Conservation (phyloP, 495 filamentous ascomycete species). For the Neurospora sp. region DNA sequence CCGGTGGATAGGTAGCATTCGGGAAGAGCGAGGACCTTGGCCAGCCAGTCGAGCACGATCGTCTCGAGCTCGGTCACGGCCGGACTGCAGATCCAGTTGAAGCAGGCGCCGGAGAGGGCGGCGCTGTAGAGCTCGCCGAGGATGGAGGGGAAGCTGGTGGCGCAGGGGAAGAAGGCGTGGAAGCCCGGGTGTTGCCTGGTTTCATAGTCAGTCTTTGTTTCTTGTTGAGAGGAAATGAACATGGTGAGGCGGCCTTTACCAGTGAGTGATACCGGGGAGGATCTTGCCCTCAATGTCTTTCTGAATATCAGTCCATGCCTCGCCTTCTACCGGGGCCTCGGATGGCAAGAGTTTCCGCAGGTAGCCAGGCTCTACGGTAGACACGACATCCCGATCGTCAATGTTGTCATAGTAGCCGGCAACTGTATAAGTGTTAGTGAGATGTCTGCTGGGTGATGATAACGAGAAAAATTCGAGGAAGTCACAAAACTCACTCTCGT, state of each 20-base stretch:
- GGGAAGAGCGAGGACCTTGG: constrained; percentile 61
- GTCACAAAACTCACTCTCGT: constrained; percentile 58
- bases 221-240: not conserved
- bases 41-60: constrained; percentile 81
- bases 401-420: constrained; percentile 74
- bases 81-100: constrained; percentile 96
- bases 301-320: constrained; percentile 74
- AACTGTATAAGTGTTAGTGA: constrained; percentile 39
- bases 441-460: not conserved
- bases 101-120: constrained; percentile 80
- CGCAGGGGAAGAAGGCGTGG: constrained; percentile 91
- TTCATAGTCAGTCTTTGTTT: not conserved
- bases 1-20: constrained; percentile 66
- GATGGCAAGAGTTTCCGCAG: constrained; percentile 68
- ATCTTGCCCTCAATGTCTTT: constrained; percentile 80
- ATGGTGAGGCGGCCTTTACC: constrained; percentile 33
- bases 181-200: constrained; percentile 73
- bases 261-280: constrained; percentile 90
- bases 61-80: constrained; percentile 96
- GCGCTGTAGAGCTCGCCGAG: constrained; percentile 89
- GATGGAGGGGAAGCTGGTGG: constrained; percentile 73
- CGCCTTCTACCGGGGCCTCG: constrained; percentile 60
- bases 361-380: constrained; percentile 78
- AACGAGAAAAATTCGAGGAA: not conserved
- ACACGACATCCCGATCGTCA: constrained; percentile 58